These are phyloP conservation scores for Dothideomycetes sp. DNA, from an alignment of 2,329 filamentous ascomycete genomes.

Conservation along the genomic window DNA sequence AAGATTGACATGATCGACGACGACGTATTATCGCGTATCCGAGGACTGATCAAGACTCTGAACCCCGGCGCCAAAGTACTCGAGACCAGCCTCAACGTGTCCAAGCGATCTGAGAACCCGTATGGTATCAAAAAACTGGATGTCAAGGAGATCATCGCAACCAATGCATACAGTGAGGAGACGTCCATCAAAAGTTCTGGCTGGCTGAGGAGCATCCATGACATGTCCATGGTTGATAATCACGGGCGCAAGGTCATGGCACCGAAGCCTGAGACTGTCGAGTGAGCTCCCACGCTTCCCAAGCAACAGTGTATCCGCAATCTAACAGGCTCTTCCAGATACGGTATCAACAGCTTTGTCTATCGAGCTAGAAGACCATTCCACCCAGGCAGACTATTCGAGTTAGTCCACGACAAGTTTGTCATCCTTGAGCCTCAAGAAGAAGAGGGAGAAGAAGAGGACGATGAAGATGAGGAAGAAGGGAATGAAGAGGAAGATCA, in stretches of 20 bases:
- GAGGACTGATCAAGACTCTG: conserved; percentile 46
- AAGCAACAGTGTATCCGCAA: too few relatives aligned
- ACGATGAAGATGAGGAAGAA: conserved; percentile 18
- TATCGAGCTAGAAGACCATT: conserved; percentile 45
- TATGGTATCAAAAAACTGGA: conserved; percentile 22
- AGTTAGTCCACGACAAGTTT: conserved; percentile 31
- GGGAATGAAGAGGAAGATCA: conserved; percentile 16
- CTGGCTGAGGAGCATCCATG: conserved; percentile 60
- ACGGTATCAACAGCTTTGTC: conserved; percentile 61
- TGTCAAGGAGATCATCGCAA: conserved; percentile 53
- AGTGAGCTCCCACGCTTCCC: too few relatives aligned
- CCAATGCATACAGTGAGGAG: conserved; percentile 53
- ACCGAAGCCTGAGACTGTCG: conserved; percentile 60
- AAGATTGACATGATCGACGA: conserved; percentile 46
- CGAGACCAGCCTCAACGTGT: conserved; percentile 31
- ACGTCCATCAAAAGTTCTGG: conserved; percentile 54
- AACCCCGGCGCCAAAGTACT: conserved; percentile 58
- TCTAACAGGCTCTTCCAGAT: conserved; percentile 30
- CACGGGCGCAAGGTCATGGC: conserved; percentile 43
- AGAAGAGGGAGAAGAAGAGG: conserved; percentile 24
- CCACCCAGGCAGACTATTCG: conserved; percentile 29
- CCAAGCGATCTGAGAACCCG: conserved; percentile 6
- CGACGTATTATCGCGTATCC: conserved; percentile 30
- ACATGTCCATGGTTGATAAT: conserved; percentile 49
- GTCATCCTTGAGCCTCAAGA: conserved; percentile 28